These are phyloP conservation scores for Schizothecium vesticola DNA, from an alignment of 495 filamentous ascomycete species.

Conservation along the genomic window DNA sequence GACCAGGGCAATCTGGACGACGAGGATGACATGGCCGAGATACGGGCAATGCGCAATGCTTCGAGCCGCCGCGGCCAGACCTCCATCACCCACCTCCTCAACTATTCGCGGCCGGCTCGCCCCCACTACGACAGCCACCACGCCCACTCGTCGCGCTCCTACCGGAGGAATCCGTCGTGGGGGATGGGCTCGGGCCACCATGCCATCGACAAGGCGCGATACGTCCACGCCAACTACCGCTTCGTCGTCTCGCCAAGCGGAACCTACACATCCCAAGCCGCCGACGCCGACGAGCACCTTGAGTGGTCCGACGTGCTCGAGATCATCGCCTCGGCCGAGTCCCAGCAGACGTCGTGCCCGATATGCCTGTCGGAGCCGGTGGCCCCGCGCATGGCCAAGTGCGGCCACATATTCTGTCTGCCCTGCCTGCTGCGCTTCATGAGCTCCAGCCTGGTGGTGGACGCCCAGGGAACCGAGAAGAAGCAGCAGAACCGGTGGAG, in stretches of 20 bases:
- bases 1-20: constrained; percentile 34
- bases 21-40: constrained; percentile 80
- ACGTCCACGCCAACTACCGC: constrained; percentile 94
- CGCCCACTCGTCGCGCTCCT: constrained; percentile 46
- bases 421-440: constrained; percentile 94
- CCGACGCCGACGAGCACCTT: constrained; percentile 83
- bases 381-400: constrained; percentile 94
- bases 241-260: constrained; percentile 86
- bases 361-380: constrained; percentile 90
- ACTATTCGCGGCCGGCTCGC: constrained; percentile 76
- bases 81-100: constrained; percentile 94
- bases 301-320: constrained; percentile 90
- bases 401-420: constrained; percentile 95
- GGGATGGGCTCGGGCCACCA: constrained; percentile 89
- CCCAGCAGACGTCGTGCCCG: constrained; percentile 81
- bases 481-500: constrained; percentile 59
- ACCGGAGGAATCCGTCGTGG: constrained; percentile 66
- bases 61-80: constrained; percentile 87
- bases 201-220: constrained; percentile 85
- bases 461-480: constrained; percentile 53
- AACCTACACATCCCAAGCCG: constrained; percentile 71
- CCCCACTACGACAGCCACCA: constrained; percentile 54
- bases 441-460: constrained; percentile 71
- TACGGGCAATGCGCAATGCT: constrained; percentile 76
- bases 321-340: constrained; percentile 82